Percentiles rank a stretch among this genome's conserved stretches.
Conservation (phyloP, 208 protist species). For the Spongospora subterranea region DNA sequence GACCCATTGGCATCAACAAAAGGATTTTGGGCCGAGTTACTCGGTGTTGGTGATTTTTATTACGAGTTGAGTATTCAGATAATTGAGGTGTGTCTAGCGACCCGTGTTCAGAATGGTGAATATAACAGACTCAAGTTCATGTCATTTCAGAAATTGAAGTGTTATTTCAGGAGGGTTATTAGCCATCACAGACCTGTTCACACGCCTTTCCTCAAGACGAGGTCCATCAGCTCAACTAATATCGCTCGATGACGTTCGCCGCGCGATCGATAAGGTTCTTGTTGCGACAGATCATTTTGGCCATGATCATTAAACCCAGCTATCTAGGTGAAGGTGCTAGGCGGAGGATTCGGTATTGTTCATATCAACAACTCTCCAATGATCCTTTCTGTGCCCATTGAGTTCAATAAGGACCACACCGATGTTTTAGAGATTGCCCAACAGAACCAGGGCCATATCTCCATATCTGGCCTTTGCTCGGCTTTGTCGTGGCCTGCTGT, state of each 20-base stretch:
- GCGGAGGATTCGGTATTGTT: conserved; percentile 62
- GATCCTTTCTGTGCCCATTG: conserved; percentile 59
- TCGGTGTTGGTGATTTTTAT: conserved; percentile 78
- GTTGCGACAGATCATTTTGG: neutral
- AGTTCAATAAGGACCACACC: conserved; percentile 63
- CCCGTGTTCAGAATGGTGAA: conserved; percentile 63
- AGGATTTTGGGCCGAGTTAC: conserved; percentile 73
- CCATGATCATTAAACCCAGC: neutral
- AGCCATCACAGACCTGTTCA: neutral
- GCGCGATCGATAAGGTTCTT: conserved; percentile 63
- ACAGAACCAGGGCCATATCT: neutral
- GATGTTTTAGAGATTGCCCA: conserved; percentile 58
- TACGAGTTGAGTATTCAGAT: conserved; percentile 75
- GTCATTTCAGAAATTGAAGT: neutral
- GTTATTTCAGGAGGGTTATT: conserved; percentile 24
- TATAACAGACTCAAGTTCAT: conserved; percentile 51
- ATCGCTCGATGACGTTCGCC: conserved; percentile 65
- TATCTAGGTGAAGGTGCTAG: conserved; percentile 40
- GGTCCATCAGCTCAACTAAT: neutral
- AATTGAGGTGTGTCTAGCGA: conserved; percentile 69
- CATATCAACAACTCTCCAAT: conserved; percentile 44
- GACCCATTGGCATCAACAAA: conserved; percentile 73
- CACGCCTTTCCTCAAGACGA: neutral
- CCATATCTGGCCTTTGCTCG: neutral
- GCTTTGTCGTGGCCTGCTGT: neutral